Conservation (phyloP, 2,329 filamentous ascomycete species). For the Thelonectria blattea region DNA sequence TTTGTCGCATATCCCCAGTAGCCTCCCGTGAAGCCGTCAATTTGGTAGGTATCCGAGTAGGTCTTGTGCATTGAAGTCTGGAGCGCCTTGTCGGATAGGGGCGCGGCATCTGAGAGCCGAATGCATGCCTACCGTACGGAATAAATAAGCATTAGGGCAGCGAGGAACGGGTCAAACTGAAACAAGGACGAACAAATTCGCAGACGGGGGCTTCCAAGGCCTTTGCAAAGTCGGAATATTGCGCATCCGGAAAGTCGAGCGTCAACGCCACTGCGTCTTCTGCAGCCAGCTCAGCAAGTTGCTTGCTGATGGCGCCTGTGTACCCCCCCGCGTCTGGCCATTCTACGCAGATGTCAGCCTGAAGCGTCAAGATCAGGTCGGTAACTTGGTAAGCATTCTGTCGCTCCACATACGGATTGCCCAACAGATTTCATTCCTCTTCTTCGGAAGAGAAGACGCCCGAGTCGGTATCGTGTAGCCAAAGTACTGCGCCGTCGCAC, state of each 20-base stretch:
- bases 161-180: neutral
- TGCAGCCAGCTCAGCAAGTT: neutral
- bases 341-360: conserved; percentile 2
- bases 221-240: conserved; percentile 7
- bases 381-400: too few species aligned
- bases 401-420: conserved; percentile 22
- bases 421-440: conserved; percentile 29
- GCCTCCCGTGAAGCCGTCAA: conserved; percentile 28
- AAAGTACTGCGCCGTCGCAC: conserved; percentile 26
- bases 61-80: conserved; percentile 29
- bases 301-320: neutral
- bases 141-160: neutral
- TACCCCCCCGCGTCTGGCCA: conserved; percentile 14
- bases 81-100: conserved; percentile 14
- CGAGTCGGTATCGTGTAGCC: conserved; percentile 21
- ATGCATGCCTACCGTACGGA: conserved; percentile 18
- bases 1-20: conserved; percentile 29
- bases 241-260: conserved; percentile 2
- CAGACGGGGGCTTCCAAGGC: conserved; percentile 27
- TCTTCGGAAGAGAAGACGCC: conserved; percentile 15
- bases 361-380: too few species aligned
- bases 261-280: conserved; percentile 8
- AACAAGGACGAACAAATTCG: conserved; percentile 28
- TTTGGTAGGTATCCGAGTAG: conserved; percentile 27
- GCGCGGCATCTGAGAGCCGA: conserved; percentile 20